Percentiles rank a stretch among this genome's conserved stretches.
phyloP scores from a whole-genome alignment of 2,329 filamentous ascomycete species.

The Epichloe festucae region DNA sequence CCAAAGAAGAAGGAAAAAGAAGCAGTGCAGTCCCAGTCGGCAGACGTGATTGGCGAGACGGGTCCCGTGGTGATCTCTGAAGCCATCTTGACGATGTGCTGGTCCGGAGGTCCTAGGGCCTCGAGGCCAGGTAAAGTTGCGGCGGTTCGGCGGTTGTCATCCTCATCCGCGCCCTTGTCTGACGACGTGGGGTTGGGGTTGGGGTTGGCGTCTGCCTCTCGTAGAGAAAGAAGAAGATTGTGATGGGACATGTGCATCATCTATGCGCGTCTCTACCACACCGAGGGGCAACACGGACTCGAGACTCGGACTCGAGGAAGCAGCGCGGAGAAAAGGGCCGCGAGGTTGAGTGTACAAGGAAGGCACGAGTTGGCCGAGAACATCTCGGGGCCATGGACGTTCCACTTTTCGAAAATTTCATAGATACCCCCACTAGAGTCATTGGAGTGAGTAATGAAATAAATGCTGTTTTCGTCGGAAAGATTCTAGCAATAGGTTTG shows the following conservation, averaged over 20 bases:
- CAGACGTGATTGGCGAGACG: background rate
- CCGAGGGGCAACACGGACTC: background rate
- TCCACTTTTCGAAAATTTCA: too few species aligned
- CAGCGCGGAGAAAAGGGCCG: background rate
- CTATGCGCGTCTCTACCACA: background rate
- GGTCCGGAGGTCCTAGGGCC: background rate
- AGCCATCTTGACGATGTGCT: background rate
- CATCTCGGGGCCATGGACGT: too few species aligned
- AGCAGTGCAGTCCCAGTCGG: conserved; percentile 6
- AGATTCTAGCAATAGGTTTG: too few species aligned
- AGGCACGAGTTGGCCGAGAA: too few species aligned
- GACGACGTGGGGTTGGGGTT: background rate
- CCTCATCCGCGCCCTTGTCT: background rate
- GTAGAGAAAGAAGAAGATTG: conserved; percentile 3
- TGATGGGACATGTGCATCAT: conserved; percentile 5
- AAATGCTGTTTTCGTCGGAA: too few species aligned
- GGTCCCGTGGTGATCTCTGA: background rate
- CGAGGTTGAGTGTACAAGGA: background rate
- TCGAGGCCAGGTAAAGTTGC: background rate
- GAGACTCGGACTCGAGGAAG: background rate
- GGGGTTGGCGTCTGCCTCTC: background rate
- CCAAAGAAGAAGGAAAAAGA: conserved; percentile 5
- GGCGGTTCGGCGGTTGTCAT: background rate
- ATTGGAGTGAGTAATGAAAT: too few species aligned
- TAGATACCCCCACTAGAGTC: too few species aligned